phyloP scores from a whole-genome alignment of 257 asterid genomes.

The Nicotiana otophora region DNA sequence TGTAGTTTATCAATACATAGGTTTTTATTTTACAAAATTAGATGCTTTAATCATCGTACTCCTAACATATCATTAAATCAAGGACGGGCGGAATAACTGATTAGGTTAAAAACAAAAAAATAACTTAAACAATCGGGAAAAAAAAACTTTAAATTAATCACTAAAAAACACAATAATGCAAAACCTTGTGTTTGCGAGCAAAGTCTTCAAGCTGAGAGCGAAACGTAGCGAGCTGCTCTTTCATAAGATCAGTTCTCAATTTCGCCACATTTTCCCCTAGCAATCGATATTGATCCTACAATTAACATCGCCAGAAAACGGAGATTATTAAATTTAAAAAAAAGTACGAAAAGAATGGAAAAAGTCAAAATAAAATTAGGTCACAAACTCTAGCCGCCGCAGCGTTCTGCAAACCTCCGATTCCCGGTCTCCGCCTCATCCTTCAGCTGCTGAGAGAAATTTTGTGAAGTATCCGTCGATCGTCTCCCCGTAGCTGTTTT shows the following conservation, averaged over 20 bases:
- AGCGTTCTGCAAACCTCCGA: constrained; percentile 90
- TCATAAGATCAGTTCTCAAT: constrained; percentile 88
- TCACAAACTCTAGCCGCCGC: constrained; percentile 87
- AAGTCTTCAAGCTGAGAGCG: constrained; percentile 96
- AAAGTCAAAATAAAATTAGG: neutral
- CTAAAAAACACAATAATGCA: neutral
- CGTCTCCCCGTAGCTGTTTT: neutral
- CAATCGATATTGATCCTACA: constrained; percentile 76
- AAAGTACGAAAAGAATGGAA: neutral
- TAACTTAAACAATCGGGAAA: no score
- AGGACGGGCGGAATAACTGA: no score
- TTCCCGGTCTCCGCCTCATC: constrained; percentile 95
- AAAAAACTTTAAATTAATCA: neutral
- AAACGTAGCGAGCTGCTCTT: constrained; percentile 88
- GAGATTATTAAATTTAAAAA: neutral
- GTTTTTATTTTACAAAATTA: neutral
- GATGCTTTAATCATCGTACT: neutral
- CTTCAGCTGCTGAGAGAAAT: neutral
- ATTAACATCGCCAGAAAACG: neutral
- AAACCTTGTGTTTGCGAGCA: constrained; percentile 92
- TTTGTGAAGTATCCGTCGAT: neutral
- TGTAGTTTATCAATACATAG: neutral
- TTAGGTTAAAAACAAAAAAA: neutral
- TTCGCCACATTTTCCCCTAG: constrained; percentile 97
- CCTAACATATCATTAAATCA: neutral